These are phyloP conservation scores for Linum trigynum DNA, from an alignment of 345 rosid species.

Conservation along the genomic window DNA sequence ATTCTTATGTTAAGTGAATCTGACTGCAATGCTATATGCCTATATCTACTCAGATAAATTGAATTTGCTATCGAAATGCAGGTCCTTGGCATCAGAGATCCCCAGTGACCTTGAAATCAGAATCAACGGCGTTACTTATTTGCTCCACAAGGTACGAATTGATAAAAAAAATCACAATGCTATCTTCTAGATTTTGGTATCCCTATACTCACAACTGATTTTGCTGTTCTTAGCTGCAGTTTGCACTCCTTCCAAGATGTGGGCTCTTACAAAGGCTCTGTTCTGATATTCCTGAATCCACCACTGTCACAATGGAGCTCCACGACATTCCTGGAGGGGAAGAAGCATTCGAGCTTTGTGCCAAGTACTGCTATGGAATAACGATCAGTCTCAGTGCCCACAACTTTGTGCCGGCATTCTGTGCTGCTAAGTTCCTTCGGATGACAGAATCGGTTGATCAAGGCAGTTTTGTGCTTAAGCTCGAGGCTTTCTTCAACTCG, in stretches of 20 bases:
- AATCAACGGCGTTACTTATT: conserved; percentile 55
- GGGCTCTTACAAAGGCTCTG: conserved; percentile 68
- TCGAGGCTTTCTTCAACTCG: conserved; percentile 78
- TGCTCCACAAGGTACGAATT: conserved; percentile 69
- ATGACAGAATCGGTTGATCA: conserved; percentile 80
- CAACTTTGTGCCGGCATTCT: conserved; percentile 72
- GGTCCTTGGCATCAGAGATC: conserved; percentile 59
- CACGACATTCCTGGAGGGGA: conserved; percentile 92
- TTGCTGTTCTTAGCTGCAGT: conserved; percentile 50
- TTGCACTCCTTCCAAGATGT: conserved; percentile 73
- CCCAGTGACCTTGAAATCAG: conserved; percentile 56
- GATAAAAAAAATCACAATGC: background rate
- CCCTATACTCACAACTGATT: conserved; percentile 4
- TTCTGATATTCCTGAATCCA: conserved; percentile 36
- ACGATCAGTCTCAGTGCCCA: conserved; percentile 76
- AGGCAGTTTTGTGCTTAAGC: conserved; percentile 70
- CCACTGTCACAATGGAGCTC: conserved; percentile 49
- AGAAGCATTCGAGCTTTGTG: conserved; percentile 88
- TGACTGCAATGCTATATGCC: background rate
- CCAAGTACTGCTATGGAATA: conserved; percentile 91
- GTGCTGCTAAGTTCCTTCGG: conserved; percentile 84
- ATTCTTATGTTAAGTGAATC: background rate
- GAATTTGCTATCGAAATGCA: conserved; percentile 27
- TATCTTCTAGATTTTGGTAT: background rate
- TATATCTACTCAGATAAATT: background rate